Evolutionary conservation across 768 basidiomycete genomes (phyloP), one percentile per base, ranked within the genome.

Genomic region (Pleurotus pulmonarius): DNA sequence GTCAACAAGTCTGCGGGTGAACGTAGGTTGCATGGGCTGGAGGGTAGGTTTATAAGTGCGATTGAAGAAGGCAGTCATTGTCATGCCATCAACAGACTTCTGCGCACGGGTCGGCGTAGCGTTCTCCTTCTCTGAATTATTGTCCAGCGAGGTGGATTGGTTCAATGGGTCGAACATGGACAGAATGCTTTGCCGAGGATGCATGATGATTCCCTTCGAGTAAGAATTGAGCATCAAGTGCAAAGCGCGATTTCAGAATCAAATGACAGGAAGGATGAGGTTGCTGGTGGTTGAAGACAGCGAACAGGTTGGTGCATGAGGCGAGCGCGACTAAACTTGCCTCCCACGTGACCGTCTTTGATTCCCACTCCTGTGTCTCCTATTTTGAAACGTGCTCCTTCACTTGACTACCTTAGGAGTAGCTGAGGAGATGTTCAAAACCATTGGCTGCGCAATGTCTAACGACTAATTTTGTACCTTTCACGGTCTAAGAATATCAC

Each of bases 41-140:
- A 26, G 64, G 67, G 39, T 61, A 56, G 12, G 62, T 56, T 68
- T 70, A 58, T 61, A 59, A 18, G 68, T 64, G 25, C 62, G 67
- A 52, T 67, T 70, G 59, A 76, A 77, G 65, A 75, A 77, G 37
- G 70, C 70, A 39, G 67, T 68, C 61, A 72, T 60, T 15, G 63
- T 66, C 18, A 70, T 60, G 25, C 63, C 59, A 45, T 57, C 59
- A 37, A 34, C 24, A 26, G 41, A 56, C 55, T 49, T 58, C 29
- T 63, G 61, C 29, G 47, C 24, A 12, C 49, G 20, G 13, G 59
- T 51, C 55, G 69, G 70, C 3, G 56, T 59, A 11, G 62, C 58
- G 61, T 81, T 83, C 61, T 81, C 80, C 70, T 82, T 80, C 73
- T 80, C 76, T 0, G 74, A 73, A 37, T 75, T 70, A 1, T 71